Conservation (phyloP, 2,329 filamentous ascomycete species). For the Bipolaris oryzae region DNA sequence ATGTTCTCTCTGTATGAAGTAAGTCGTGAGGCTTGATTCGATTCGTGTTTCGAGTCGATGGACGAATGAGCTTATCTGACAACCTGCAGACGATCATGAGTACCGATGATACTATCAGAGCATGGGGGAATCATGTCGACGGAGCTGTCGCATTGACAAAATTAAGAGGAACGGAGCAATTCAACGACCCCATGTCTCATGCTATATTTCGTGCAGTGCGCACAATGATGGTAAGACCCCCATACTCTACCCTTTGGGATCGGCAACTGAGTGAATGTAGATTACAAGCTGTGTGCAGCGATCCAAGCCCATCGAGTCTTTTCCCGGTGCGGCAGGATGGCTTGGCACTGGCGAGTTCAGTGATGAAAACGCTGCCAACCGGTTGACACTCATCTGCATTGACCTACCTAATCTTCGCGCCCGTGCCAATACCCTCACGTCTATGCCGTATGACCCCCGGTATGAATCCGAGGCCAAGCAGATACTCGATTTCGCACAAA, state of each 20-base stretch:
- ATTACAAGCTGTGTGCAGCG: constrained; percentile 50
- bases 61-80: constrained; percentile 20
- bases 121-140: constrained; percentile 51
- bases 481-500: constrained; percentile 44
- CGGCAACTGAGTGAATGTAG: constrained; percentile 23
- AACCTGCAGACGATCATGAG: constrained; percentile 45
- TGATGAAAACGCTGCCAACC: constrained; percentile 49
- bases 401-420: constrained; percentile 47
- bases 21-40: constrained; percentile 31
- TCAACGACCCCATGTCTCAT: constrained; percentile 46
- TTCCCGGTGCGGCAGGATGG: constrained; percentile 47
- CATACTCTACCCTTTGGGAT: no score
- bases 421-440: constrained; percentile 41
- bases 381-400: constrained; percentile 49
- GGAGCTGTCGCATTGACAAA: constrained; percentile 50
- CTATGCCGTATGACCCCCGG: constrained; percentile 23
- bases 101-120: constrained; percentile 45
- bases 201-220: constrained; percentile 50
- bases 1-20: constrained; percentile 53
- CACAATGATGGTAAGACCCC: constrained; percentile 48
- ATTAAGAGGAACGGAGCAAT: constrained; percentile 47
- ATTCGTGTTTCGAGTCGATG: constrained; percentile 15
- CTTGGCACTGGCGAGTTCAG: constrained; percentile 36
- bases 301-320: constrained; percentile 47
- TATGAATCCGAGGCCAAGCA: constrained; percentile 38